A percentile compares a stretch with the other conserved stretches of the same genome.
Conservation (phyloP, 108 stramenopile genomes). For the Pelagomonas calceolata region DNA sequence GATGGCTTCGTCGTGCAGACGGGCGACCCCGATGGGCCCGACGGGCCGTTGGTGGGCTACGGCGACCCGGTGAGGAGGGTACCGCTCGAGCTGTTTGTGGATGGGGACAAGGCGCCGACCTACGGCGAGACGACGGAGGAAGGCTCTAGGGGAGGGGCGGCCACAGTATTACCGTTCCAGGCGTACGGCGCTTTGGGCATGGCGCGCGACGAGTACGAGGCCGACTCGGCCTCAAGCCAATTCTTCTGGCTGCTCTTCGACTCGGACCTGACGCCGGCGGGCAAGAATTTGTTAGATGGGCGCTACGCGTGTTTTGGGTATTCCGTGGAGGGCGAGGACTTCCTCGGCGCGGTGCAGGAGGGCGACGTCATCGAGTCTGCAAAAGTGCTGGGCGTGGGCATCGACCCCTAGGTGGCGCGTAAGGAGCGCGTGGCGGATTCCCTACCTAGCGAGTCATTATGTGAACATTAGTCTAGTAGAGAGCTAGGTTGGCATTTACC, state of each 20-base stretch:
- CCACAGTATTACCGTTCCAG: slow-evolving; percentile 77
- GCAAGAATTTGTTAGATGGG: slow-evolving; percentile 92
- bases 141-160: slow-evolving; percentile 82
- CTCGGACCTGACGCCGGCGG: slow-evolving; percentile 91
- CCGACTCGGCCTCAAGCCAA: slow-evolving; percentile 79
- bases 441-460: too few relatives aligned
- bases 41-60: slow-evolving; percentile 73
- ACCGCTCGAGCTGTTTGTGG: slow-evolving; percentile 76
- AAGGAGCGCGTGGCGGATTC: too few relatives aligned
- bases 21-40: slow-evolving; percentile 79
- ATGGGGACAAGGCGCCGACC: slow-evolving; percentile 73
- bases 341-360: slow-evolving; percentile 76
- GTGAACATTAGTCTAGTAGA: too few relatives aligned
- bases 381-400: slow-evolving; percentile 44
- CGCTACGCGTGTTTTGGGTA: slow-evolving; percentile 80
- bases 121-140: slow-evolving; percentile 89
- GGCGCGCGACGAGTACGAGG: slow-evolving; percentile 88
- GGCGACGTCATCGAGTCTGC: slow-evolving; percentile 80
- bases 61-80: slow-evolving; percentile 63
- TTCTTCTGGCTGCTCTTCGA: slow-evolving; percentile 95
- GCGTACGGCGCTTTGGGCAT: slow-evolving; percentile 90
- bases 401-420: too few relatives aligned
- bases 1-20: slow-evolving; percentile 97
- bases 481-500: too few relatives aligned
- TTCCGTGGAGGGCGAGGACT: slow-evolving; percentile 77